Evolutionary conservation across 352 stramenopile species (phyloP).

Genomic region (Nothophytophthora sp.): DNA sequence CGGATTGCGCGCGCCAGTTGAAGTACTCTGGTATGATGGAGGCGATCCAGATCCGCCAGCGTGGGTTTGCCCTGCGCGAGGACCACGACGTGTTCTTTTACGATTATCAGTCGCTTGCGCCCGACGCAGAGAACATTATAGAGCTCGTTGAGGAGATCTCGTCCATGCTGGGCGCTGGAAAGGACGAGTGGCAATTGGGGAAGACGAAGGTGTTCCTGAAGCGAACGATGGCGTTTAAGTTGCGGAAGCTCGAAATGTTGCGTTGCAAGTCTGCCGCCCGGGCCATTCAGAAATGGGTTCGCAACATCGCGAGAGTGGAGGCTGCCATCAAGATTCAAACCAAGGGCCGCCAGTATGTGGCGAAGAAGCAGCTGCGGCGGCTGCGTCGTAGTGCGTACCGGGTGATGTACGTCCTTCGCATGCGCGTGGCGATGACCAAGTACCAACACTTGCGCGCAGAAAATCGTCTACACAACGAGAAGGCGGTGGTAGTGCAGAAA

Average conservation of each 20-base stretch:
- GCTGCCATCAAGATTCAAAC: slow-evolving; percentile 72
- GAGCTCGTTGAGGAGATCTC: slow-evolving; percentile 87
- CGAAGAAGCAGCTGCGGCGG: slow-evolving; percentile 47
- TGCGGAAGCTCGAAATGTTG: slow-evolving; percentile 80
- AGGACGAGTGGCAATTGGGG: slow-evolving; percentile 89
- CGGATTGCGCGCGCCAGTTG: slow-evolving; percentile 83
- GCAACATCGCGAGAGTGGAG: slow-evolving; percentile 63
- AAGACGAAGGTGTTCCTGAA: slow-evolving; percentile 91
- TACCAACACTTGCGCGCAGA: slow-evolving; percentile 56
- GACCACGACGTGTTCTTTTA: slow-evolving; percentile 93
- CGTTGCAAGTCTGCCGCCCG: slow-evolving; percentile 83
- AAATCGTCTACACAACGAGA: slow-evolving; percentile 47
- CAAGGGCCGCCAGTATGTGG: slow-evolving; percentile 69
- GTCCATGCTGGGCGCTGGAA: slow-evolving; percentile 80
- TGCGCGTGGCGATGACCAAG: slow-evolving; percentile 62
- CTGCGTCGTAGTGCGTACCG: slow-evolving; percentile 64
- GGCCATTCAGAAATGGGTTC: slow-evolving; percentile 80
- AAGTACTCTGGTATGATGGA: slow-evolving; percentile 94
- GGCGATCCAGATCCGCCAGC: slow-evolving; percentile 89
- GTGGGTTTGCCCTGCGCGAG: slow-evolving; percentile 85
- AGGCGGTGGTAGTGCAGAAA: slow-evolving; percentile 76
- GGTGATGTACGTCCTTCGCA: slow-evolving; percentile 58
- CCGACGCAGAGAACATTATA: slow-evolving; percentile 82
- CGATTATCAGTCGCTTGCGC: slow-evolving; percentile 85
- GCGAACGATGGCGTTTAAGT: slow-evolving; percentile 73